These are phyloP conservation scores for Colletotrichum sp. DNA, from an alignment of 2,329 filamentous ascomycete genomes.

Conservation along the genomic window DNA sequence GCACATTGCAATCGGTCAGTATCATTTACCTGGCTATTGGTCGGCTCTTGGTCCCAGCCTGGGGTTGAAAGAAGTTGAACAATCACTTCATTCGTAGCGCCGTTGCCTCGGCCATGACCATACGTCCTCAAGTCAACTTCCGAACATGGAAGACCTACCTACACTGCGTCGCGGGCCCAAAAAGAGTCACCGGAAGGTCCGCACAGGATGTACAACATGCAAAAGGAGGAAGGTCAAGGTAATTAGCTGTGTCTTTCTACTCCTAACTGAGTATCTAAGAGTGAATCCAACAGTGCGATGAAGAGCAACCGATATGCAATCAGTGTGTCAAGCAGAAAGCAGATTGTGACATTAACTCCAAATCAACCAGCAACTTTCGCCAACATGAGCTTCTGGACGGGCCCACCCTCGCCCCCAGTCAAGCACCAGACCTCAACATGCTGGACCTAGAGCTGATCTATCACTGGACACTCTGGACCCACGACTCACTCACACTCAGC, in stretches of 20 bases:
- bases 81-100: not conserved
- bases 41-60: not conserved
- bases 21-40: not conserved
- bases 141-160: not conserved
- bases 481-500: conserved; percentile 47
- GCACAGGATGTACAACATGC: conserved; percentile 40
- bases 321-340: conserved; percentile 44
- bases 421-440: conserved; percentile 33
- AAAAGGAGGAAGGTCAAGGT: conserved; percentile 46
- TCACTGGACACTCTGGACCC: conserved; percentile 54
- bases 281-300: conserved; percentile 37
- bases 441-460: conserved; percentile 57
- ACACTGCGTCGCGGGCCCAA: not conserved
- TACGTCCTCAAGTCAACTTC: too few species aligned
- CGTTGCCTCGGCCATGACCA: not conserved
- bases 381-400: not conserved
- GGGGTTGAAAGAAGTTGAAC: not conserved
- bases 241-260: not conserved
- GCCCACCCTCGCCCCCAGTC: not conserved
- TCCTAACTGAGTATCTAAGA: not conserved
- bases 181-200: conserved; percentile 30
- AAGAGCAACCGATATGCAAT: conserved; percentile 38
- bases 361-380: not conserved
- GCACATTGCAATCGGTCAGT: not conserved
- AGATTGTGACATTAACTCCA: conserved; percentile 34